These are phyloP conservation scores for Ceratocystis cubensis DNA, from an alignment of 2,329 filamentous ascomycete genomes.

Conservation along the genomic window DNA sequence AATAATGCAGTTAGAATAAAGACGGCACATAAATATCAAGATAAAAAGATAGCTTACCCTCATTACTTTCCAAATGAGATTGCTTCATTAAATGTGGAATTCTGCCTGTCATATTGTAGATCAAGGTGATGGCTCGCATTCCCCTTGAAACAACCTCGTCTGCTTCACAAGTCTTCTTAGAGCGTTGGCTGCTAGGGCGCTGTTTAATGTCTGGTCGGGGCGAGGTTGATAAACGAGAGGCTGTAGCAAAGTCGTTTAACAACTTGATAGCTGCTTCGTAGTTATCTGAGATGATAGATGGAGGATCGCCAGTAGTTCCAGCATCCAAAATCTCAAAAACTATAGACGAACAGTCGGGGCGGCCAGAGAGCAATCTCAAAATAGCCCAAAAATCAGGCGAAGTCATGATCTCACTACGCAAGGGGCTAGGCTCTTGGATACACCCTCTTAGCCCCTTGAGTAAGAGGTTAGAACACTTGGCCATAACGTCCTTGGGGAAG, in stretches of 20 bases:
- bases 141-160: conserved; percentile 39
- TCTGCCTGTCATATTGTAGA: conserved; percentile 68
- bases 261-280: conserved; percentile 79
- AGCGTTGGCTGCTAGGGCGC: conserved; percentile 2
- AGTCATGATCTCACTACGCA: conserved; percentile 86
- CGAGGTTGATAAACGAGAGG: conserved; percentile 26
- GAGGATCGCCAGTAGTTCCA: conserved; percentile 58
- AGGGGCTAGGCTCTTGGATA: conserved; percentile 60
- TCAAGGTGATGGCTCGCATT: conserved; percentile 65
- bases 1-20: conserved; percentile 6
- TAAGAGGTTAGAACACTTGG: conserved; percentile 62
- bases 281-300: conserved; percentile 85
- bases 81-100: conserved; percentile 82
- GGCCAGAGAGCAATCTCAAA: conserved; percentile 58
- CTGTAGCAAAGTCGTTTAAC: conserved; percentile 79
- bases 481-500: conserved; percentile 64
- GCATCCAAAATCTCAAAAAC: conserved; percentile 82
- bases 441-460: conserved; percentile 69
- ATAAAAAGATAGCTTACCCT: conserved; percentile 43
- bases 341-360: conserved; percentile 56
- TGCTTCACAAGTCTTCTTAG: conserved; percentile 3
- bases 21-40: no score
- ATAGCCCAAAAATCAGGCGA: conserved; percentile 97
- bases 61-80: conserved; percentile 76
- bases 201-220: conserved; percentile 11